Base-by-base conservation (phyloP, 2,329 filamentous ascomycete genomes). In the Aspergillus clavatus region DNA sequence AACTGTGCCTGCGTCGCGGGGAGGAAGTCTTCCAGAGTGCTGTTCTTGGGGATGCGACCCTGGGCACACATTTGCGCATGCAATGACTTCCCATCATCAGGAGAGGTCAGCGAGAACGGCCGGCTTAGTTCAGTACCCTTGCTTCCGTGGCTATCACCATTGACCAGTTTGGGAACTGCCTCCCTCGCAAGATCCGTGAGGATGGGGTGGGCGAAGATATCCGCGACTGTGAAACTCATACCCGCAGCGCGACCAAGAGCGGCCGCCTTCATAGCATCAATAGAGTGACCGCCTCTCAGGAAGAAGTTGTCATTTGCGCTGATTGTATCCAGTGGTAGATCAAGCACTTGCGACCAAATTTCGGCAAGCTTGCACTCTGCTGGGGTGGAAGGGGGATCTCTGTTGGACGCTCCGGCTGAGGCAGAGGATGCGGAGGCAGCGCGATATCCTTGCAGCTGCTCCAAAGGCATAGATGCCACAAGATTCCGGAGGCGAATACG, bases 191-290 rank as follows among this genome's bases (percentile, higher is more conserved):
- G 21, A 8, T 28, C 31, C 21, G 33, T 14, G 19, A 48, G 23
- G 14, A 57, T 62, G 2, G 65, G 65, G 8, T 63, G 50, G 1
- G 54, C 52, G 58, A 76, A 74, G 40, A 74, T 67, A 21, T 73
- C 66, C 1, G 69, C 66, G 2, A 76, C 72, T 0, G 62, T 70
- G 23, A 75, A 41, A 0, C 53, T 45, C 16, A 71, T 51, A 0
- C 65, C 66, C n/a, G 65, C 54, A 4, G 57, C 55, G 28, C 70
- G 62, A 3, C 64, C 59, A 26, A 55, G 57, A 14, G 73, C 66
- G 1, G 74, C 70, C 1, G 77, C 57, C 36, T 65, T 68, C 50
- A 52, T 52, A 8, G 44, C 44, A 19, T 12, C 22, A 21, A 54
- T 43, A 10, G 49, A 52, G 18, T 47, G 40, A 11, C 48, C 48